Base-by-base conservation (phyloP, 192 early-diverging fungal species). In the Kappamyces sp. region DNA sequence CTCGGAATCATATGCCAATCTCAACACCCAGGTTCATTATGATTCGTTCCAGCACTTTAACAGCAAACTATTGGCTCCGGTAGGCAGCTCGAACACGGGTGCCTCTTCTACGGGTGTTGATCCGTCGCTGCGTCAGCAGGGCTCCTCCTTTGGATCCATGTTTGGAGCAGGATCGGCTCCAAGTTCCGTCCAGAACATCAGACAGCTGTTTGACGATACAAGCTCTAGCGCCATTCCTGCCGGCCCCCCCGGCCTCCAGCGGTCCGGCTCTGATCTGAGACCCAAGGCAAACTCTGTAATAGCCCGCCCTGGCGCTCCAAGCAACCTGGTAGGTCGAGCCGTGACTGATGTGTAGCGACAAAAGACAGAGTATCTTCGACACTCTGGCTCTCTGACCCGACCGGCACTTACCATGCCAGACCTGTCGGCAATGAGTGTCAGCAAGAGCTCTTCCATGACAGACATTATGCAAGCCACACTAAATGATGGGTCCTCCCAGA, bases 11-110 rank as follows among this genome's bases (percentile, higher is more conserved):
- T 79, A 74, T 68, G 69, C 71, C 2, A 79, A 75, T 47, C 51
- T 79, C 37, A 58, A 66, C 23, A 66, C 69, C 4, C 72, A 63
- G 37, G 55, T 49, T 23, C 55, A 60, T n/a, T 78, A 73, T 51
- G 86, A 84, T 49, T 67, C 83, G 5, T 83, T 85, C 58, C 69
- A 78, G 41, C 79, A 82, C 42, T 80, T 86, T 60, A 80, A 76
- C 59, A 74, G 67, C 58, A 83, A 78, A 49, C 62, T 79, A 1
- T 36, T 84, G 13, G 73, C 75, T 42, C 62, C 74, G 36, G 72
- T 74, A 47, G 23, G 23, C 0, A 0, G 23, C 23, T 23, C 23
- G 23, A 68, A 67, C 32, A 36, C 65, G 4, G 59, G 74, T 58
- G 32, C 15, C 9, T 47, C 42, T 15, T 10, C 51, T 9, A 15